Conservation (phyloP, 345 rosid species). For the Eucalyptus sp. region DNA sequence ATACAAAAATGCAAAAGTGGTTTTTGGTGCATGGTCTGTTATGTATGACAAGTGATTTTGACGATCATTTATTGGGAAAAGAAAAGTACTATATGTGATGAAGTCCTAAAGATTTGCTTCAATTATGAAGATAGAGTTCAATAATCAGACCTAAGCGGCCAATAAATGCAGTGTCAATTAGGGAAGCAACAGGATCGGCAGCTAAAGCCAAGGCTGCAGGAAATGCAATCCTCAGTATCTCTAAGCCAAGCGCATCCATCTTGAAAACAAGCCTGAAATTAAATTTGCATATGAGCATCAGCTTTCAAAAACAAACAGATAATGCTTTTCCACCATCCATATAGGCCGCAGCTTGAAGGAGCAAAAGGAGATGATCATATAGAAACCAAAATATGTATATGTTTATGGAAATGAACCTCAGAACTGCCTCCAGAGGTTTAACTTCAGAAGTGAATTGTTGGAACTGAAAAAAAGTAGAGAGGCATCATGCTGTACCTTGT, state of each 20-base stretch:
- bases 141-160: slow-evolving; percentile 50
- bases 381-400: not conserved
- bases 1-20: not conserved
- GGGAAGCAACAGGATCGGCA: slow-evolving; percentile 90
- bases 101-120: not conserved
- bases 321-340: not conserved
- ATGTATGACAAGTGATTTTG: not conserved
- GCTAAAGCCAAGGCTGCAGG: slow-evolving; percentile 97
- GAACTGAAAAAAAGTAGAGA: not conserved
- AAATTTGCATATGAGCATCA: not conserved
- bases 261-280: slow-evolving; percentile 54
- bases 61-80: not conserved
- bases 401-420: not conserved
- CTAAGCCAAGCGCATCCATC: slow-evolving; percentile 64
- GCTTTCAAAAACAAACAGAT: not conserved
- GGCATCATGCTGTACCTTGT: slow-evolving; percentile 25
- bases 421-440: not conserved
- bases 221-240: slow-evolving; percentile 68
- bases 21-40: not conserved
- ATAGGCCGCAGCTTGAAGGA: not conserved
- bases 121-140: not conserved
- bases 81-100: not conserved
- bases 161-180: slow-evolving; percentile 86
- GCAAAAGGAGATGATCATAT: not conserved
- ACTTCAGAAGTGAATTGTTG: not conserved